Evolutionary conservation across 305 asterid genomes (phyloP).

Genomic region (Fraxinus greggii): DNA sequence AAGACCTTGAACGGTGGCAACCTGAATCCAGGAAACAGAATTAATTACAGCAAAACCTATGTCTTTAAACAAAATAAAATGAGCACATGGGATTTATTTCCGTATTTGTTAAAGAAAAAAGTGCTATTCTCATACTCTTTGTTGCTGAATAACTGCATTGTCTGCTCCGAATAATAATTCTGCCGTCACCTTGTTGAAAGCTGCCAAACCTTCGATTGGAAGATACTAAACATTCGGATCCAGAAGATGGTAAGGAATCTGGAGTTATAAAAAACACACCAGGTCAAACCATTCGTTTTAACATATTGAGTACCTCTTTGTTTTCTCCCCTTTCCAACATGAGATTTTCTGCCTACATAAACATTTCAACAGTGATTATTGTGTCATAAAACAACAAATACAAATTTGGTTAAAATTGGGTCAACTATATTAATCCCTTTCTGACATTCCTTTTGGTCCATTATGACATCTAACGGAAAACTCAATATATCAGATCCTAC

Average conservation of each 20-base stretch:
- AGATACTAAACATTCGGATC: slow-evolving; percentile 63
- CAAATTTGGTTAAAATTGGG: background rate
- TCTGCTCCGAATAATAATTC: slow-evolving; percentile 84
- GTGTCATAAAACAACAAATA: background rate
- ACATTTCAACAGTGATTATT: slow-evolving; percentile 5
- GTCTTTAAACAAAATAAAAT: background rate
- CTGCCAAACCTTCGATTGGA: slow-evolving; percentile 95
- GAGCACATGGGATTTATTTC: background rate
- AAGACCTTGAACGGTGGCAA: slow-evolving; percentile 96
- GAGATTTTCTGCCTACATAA: slow-evolving; percentile 75
- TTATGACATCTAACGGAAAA: background rate
- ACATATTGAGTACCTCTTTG: slow-evolving; percentile 71
- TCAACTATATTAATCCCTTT: background rate
- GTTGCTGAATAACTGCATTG: slow-evolving; percentile 67
- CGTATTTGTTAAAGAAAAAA: slow-evolving; percentile 19
- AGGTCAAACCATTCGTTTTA: slow-evolving; percentile 11
- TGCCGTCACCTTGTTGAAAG: slow-evolving; percentile 90
- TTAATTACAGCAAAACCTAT: slow-evolving; percentile 12
- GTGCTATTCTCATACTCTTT: slow-evolving; percentile 52
- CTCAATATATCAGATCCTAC: background rate
- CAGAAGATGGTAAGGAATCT: slow-evolving; percentile 29
- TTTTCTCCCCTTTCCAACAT: slow-evolving; percentile 89
- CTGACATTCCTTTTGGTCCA: background rate
- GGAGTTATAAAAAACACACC: slow-evolving; percentile 17
- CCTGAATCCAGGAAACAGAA: slow-evolving; percentile 39